Evolutionary conservation across 2,329 filamentous ascomycete species (phyloP).

Genomic region (Verticillium longisporum): DNA sequence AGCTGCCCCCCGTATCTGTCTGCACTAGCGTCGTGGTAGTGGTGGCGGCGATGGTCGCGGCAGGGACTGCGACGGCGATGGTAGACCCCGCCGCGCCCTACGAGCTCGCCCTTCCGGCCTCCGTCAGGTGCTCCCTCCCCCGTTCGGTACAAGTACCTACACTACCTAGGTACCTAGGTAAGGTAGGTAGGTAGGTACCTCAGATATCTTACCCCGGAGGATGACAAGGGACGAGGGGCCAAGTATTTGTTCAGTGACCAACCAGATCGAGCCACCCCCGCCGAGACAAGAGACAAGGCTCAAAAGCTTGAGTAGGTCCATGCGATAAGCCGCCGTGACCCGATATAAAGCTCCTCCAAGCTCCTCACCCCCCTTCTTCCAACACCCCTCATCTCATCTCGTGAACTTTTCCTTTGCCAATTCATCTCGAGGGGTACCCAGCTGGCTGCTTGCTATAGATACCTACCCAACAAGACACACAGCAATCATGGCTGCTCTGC

Average conservation of each 20-base stretch:
- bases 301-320: neutral
- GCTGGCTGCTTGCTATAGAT: neutral
- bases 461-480: neutral
- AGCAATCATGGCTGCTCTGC: conserved; percentile 7
- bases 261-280: neutral
- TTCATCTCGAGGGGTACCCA: neutral
- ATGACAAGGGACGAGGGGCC: neutral
- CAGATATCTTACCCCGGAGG: neutral
- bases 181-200: neutral
- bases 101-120: neutral
- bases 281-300: neutral
- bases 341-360: conserved; percentile 8
- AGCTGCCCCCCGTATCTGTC: neutral
- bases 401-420: neutral
- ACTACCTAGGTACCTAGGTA: too few relatives aligned
- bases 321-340: conserved; percentile 12
- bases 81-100: neutral
- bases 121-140: neutral
- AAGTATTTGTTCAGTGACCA: neutral
- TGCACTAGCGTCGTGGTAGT: neutral
- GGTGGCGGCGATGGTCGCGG: too few relatives aligned
- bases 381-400: neutral
- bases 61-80: too few relatives aligned
- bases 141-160: too few relatives aligned
- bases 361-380: neutral